Base-by-base conservation (phyloP, 257 asterid genomes). In the Nyctanthes arbortristis region DNA sequence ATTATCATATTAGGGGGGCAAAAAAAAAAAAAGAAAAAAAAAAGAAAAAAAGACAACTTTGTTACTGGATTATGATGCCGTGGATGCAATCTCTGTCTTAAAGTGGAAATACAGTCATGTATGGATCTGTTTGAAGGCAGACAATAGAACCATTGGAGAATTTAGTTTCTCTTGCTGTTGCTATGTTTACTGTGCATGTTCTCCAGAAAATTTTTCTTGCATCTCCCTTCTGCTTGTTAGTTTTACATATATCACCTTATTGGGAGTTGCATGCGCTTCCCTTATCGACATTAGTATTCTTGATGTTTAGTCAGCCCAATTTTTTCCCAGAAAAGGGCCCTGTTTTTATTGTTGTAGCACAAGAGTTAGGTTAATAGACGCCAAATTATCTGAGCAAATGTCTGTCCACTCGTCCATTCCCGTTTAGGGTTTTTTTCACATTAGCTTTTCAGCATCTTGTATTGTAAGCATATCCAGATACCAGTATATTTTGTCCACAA, bases 321-420 rank as follows among this genome's bases (percentile, higher is more conserved):
- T 35, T 29, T 16, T 65, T 18, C 61, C 39, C 20, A 34, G 60
- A 32, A n/a, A 63, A 72, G 47, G 37, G 54, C 49, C 57, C 36
- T 3, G 18, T 27, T 71, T 33, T 24, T 10, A 67, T 47, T 9
- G 69, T 54, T 29, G 29, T 49, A 20, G 24, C 40, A 45, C 14
- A 7, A 47, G 30, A 14, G 43, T 1, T 45, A 12, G 68, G 55
- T 32, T 13, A 22, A 33, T 24, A 29, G 32, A 62, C 45, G 37
- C 18, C 57, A 3, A 40, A 49, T n/a, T 20, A 35, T 13, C 18
- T 28, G 22, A 35, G 64, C 35, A 36, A 31, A 61, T 14, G 3
- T 20, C 30, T 47, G 49, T 12, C 75, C 34, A 30, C 22, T 27
- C n/a, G n/a, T n/a, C 34, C 58, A 25, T 43, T 36, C 12, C 16